These are phyloP conservation scores for Thelephora aurantiotincta DNA, from an alignment of 768 basidiomycete species.

Conservation along the genomic window DNA sequence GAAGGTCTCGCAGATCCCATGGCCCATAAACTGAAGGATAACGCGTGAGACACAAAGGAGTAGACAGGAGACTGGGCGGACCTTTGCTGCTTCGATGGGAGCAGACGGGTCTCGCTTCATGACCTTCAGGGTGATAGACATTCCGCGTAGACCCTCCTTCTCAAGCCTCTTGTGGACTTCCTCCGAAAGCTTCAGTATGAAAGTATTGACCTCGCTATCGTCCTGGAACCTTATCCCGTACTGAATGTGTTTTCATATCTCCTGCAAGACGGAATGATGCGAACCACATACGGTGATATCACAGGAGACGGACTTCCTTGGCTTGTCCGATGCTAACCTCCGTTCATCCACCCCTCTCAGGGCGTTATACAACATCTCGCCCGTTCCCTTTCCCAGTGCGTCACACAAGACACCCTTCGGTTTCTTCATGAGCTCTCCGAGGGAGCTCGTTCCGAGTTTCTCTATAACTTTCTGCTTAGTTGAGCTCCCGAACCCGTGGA, in stretches of 20 bases:
- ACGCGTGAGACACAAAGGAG: not conserved
- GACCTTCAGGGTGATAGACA: constrained; percentile 72
- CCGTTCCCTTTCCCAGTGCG: constrained; percentile 65
- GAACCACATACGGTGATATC: constrained; percentile 74
- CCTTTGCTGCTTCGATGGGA: constrained; percentile 85
- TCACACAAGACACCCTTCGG: constrained; percentile 54
- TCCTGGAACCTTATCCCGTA: constrained; percentile 92
- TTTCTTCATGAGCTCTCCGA: constrained; percentile 54
- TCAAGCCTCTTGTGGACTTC: constrained; percentile 68
- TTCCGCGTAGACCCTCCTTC: constrained; percentile 52
- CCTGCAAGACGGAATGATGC: not conserved
- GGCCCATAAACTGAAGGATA: constrained; percentile 66
- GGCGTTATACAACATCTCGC: constrained; percentile 76
- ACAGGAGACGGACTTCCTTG: constrained; percentile 82
- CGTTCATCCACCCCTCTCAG: constrained; percentile 75
- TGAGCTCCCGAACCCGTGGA: constrained; percentile 79
- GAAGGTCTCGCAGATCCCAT: constrained; percentile 73
- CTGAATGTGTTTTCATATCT: constrained; percentile 22
- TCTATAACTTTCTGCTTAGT: constrained; percentile 66
- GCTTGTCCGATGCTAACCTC: constrained; percentile 69
- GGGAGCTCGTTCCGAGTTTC: constrained; percentile 56
- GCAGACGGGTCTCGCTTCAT: constrained; percentile 80
- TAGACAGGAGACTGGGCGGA: constrained; percentile 16
- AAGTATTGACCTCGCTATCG: constrained; percentile 66
- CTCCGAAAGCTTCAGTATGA: constrained; percentile 60